These are phyloP conservation scores for Phlyctochytrium bullatum DNA, from an alignment of 192 early-diverging fungal species.

Conservation along the genomic window DNA sequence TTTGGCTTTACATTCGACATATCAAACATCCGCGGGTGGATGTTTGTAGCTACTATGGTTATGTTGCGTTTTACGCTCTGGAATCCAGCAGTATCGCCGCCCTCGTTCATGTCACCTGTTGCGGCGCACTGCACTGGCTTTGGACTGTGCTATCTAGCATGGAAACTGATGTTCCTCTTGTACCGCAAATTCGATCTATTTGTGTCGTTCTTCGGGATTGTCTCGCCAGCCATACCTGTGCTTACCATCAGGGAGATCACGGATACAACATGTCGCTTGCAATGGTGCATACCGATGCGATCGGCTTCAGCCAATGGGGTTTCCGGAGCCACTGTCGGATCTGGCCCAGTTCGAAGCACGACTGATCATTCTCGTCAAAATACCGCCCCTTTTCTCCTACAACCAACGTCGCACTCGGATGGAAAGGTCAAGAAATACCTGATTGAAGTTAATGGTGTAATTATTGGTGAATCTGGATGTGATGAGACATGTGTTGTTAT, in stretches of 20 bases:
- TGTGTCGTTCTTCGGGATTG: constrained; percentile 29
- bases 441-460: constrained; percentile 38
- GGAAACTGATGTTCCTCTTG: constrained; percentile 16
- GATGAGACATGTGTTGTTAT: constrained; percentile 30
- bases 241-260: constrained; percentile 29
- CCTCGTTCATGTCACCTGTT: constrained; percentile 31
- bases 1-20: constrained; percentile 34
- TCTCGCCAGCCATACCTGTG: constrained; percentile 23
- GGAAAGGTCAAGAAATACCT: constrained; percentile 19
- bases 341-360: not conserved
- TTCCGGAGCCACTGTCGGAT: not conserved
- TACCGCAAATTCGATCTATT: constrained; percentile 34
- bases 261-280: constrained; percentile 20
- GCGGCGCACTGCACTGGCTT: constrained; percentile 39
- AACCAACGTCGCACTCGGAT: constrained; percentile 1
- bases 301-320: not conserved
- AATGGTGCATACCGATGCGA: constrained; percentile 17
- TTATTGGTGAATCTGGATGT: constrained; percentile 30
- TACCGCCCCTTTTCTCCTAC: too few species aligned
- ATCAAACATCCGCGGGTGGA: constrained; percentile 23
- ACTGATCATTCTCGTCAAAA: not conserved
- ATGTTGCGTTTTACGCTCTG: constrained; percentile 42
- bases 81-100: constrained; percentile 30
- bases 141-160: constrained; percentile 27
- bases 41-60: constrained; percentile 29